phyloP scores from a whole-genome alignment of 176 grass and related monocot genomes.

The Cenchrus americanus region DNA sequence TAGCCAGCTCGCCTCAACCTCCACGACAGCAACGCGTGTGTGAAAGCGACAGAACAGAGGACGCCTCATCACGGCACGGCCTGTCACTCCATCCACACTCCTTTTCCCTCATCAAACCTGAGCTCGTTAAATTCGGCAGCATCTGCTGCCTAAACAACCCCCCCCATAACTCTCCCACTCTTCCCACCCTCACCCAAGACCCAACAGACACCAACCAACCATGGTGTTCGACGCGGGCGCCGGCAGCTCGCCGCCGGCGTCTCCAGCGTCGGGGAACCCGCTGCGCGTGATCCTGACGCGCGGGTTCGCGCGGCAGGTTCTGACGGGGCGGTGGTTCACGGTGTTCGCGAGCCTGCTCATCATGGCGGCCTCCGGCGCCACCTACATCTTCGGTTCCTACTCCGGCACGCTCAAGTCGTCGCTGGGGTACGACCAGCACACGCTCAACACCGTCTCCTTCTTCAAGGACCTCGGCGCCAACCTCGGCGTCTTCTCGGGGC shows the following conservation, averaged over 20 bases:
- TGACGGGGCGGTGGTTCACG: conserved; percentile 79
- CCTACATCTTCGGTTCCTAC: conserved; percentile 87
- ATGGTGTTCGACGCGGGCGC: conserved; percentile 62
- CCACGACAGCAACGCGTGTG: background rate
- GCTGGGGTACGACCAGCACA: conserved; percentile 78
- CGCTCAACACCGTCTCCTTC: conserved; percentile 85
- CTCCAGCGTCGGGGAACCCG: background rate
- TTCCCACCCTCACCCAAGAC: background rate
- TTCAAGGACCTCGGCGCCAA: conserved; percentile 86
- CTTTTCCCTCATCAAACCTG: background rate
- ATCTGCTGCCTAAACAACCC: background rate
- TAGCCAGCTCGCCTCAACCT: background rate
- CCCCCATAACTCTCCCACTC: no score
- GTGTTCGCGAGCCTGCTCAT: conserved; percentile 82
- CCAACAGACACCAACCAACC: conserved; percentile 9
- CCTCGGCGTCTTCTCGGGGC: conserved; percentile 69
- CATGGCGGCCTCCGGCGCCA: conserved; percentile 73
- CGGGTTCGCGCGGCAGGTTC: conserved; percentile 60
- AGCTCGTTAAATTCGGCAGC: background rate
- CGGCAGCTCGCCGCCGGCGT: background rate
- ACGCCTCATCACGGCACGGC: background rate
- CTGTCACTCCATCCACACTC: background rate
- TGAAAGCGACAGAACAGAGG: background rate
- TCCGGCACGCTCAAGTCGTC: conserved; percentile 61
- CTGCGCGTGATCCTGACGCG: conserved; percentile 44